Evolutionary conservation across 2,329 filamentous ascomycete genomes (phyloP), one percentile per base, ranked within the genome.

Genomic region (Claviceps sp.): DNA sequence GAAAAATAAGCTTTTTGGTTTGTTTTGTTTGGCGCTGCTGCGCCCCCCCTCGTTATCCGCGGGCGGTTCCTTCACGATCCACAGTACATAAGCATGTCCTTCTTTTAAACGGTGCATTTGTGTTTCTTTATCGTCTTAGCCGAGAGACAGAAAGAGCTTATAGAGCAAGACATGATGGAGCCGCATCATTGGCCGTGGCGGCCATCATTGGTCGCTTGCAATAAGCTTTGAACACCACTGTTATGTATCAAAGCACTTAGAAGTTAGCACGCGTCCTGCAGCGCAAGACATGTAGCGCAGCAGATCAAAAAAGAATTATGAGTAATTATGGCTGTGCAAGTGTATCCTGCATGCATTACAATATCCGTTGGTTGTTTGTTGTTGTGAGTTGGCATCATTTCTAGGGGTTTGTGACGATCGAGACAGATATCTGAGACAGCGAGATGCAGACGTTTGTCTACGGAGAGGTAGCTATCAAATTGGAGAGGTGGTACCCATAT

Each of bases 381-480:
- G 22, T 50, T 45, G 40, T 42, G 34, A n/a, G 47, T 44, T 43
- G 47, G 51, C 47, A 50, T 42, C 23, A 50, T 52, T 43, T 47
- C 47, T 26, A 45, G 14, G 36, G 42, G 37, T 39, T 9, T 34
- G n/a, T 43, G 45, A 46, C 36, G n/a, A 6, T 9, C 20, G 17
- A 45, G 49, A 14, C 43, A 38, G 20, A 42, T n/a, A 48, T 38
- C 46, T 39, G 40, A 52, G 45, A 49, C 50, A 49, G 45, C 34
- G 16, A 34, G 45, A 34, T 16, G 36, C 23, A 39, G 20, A 17
- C 20, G 20, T 34, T 34, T 34, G 9, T 34, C 9, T 34, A 23
- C 22, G 22, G 22, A 23, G 22, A 20, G 20, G 20, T 23, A 34
- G 29, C 29, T 34, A 11, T 34, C 29, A 34, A 34, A 11, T 34